Percentiles rank a stretch among this genome's conserved stretches.
These are phyloP conservation scores for Lotmaria passim DNA, from an alignment of 208 protist species.

Conservation along the genomic window DNA sequence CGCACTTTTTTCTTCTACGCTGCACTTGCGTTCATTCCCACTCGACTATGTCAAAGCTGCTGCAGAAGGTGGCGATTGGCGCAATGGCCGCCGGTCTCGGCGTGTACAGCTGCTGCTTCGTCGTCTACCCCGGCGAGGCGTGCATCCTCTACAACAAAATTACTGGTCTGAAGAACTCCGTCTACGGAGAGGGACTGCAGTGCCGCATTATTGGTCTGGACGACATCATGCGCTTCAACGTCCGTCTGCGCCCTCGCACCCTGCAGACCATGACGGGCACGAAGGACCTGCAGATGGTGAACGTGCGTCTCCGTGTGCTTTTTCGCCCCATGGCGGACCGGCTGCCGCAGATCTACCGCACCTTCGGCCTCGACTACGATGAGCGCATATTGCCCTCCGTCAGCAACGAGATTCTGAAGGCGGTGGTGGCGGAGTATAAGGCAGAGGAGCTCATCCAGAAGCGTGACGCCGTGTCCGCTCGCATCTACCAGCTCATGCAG, in stretches of 20 bases:
- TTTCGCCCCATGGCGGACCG: slow-evolving; percentile 85
- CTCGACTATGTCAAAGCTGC: slow-evolving; percentile 53
- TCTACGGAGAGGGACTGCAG: slow-evolving; percentile 92
- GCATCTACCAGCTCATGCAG: slow-evolving; percentile 93
- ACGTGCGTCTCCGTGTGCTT: slow-evolving; percentile 92
- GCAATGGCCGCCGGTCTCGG: slow-evolving; percentile 66
- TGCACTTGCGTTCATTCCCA: neutral
- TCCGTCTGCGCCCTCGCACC: slow-evolving; percentile 90
- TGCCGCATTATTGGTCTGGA: slow-evolving; percentile 94
- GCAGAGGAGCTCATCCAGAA: slow-evolving; percentile 99
- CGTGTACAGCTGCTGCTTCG: slow-evolving; percentile 91
- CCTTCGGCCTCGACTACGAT: slow-evolving; percentile 94
- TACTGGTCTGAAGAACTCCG: slow-evolving; percentile 83
- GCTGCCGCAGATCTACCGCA: slow-evolving; percentile 91
- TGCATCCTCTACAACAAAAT: slow-evolving; percentile 94
- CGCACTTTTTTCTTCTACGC: slow-evolving; percentile 4
- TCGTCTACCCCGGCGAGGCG: slow-evolving; percentile 91
- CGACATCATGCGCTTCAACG: slow-evolving; percentile 97
- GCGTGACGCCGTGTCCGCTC: slow-evolving; percentile 93
- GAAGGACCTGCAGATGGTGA: slow-evolving; percentile 95
- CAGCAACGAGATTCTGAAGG: slow-evolving; percentile 95
- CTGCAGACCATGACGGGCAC: slow-evolving; percentile 93
- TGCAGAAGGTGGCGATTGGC: slow-evolving; percentile 71
- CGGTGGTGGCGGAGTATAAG: slow-evolving; percentile 98
- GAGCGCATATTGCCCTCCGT: slow-evolving; percentile 99